Evolutionary conservation across 768 basidiomycete species (phyloP).

Genomic region (Candolleomyces eurysporus): DNA sequence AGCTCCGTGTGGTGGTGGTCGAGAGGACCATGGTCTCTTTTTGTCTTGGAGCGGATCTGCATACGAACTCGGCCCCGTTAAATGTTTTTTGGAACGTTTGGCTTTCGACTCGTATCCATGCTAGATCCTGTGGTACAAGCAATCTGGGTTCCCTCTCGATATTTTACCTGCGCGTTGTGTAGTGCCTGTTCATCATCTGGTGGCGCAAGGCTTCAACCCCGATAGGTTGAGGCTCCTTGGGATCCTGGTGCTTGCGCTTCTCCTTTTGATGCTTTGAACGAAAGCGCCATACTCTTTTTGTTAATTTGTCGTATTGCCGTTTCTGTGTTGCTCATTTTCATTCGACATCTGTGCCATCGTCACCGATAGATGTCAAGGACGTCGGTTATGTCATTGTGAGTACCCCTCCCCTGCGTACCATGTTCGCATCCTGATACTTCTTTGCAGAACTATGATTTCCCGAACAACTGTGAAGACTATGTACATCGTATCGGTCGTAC

Average conservation of each 20-base stretch:
- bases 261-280: background rate
- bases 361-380: slow-evolving; percentile 90
- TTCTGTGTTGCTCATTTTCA: slow-evolving; percentile 24
- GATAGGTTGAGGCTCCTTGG: slow-evolving; percentile 4
- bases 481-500: slow-evolving; percentile 99
- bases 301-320: background rate
- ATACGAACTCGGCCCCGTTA: slow-evolving; percentile 14
- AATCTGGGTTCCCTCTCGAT: slow-evolving; percentile 10
- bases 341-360: slow-evolving; percentile 29
- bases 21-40: slow-evolving; percentile 29
- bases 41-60: slow-evolving; percentile 9
- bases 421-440: slow-evolving; percentile 8
- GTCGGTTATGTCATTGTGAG: slow-evolving; percentile 95
- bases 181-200: slow-evolving; percentile 10
- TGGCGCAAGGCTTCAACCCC: slow-evolving; percentile 4
- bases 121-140: slow-evolving; percentile 5
- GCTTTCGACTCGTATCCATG: background rate
- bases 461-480: slow-evolving; percentile 97
- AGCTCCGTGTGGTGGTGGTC: slow-evolving; percentile 29
- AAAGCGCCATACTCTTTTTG: background rate
- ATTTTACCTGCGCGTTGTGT: slow-evolving; percentile 3
- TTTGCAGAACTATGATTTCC: slow-evolving; percentile 93
- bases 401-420: slow-evolving; percentile 16
- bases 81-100: slow-evolving; percentile 19
- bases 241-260: slow-evolving; percentile 3